Evolutionary conservation across 306 rosid species (phyloP).

Genomic region (Sechiopsis laciniata): DNA sequence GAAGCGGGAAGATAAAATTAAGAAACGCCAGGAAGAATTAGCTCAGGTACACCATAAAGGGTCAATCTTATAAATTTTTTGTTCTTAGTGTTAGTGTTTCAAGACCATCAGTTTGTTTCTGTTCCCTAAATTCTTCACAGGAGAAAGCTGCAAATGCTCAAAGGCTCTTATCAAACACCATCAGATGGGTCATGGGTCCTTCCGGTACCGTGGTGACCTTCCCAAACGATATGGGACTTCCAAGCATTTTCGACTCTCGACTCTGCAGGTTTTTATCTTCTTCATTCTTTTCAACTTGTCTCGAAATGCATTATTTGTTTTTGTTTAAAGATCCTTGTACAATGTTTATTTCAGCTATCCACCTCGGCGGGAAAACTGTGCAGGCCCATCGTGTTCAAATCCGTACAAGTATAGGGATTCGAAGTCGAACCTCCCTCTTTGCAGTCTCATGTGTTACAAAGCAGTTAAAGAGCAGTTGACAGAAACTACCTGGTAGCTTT

Average conservation of each 20-base stretch:
- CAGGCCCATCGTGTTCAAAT: conserved; percentile 67
- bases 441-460: conserved; percentile 88
- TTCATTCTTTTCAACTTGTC: background rate
- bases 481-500: conserved; percentile 33
- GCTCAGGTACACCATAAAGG: conserved; percentile 59
- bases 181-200: conserved; percentile 67
- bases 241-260: conserved; percentile 48
- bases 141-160: conserved; percentile 77
- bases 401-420: conserved; percentile 86
- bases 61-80: background rate
- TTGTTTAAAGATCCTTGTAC: background rate
- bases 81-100: background rate
- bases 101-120: conserved; percentile 8
- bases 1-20: conserved; percentile 78
- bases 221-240: conserved; percentile 78
- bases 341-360: conserved; percentile 62
- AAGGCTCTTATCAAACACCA: conserved; percentile 52
- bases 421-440: conserved; percentile 74
- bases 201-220: conserved; percentile 63
- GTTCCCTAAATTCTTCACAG: conserved; percentile 33
- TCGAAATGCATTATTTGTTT: background rate
- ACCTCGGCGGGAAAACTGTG: conserved; percentile 76
- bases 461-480: conserved; percentile 43
- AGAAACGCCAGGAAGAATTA: conserved; percentile 85
- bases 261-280: conserved; percentile 33